phyloP scores from a whole-genome alignment of 306 rosid species.

The Rosa multiflora region DNA sequence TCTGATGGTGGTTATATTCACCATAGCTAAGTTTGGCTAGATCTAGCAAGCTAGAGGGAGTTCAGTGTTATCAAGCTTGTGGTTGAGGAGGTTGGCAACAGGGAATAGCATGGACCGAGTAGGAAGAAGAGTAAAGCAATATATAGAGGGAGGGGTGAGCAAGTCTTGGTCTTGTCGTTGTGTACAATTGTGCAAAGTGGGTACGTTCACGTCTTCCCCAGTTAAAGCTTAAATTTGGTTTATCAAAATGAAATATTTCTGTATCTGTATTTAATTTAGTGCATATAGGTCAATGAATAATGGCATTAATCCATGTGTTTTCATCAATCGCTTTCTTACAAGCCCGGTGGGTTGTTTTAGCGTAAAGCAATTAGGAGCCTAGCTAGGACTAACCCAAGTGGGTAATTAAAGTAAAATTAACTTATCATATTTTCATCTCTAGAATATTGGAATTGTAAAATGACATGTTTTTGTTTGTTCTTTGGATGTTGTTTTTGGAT shows the following conservation, averaged over 20 bases:
- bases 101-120: background rate
- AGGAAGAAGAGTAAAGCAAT: background rate
- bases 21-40: background rate
- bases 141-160: background rate
- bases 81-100: background rate
- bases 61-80: background rate
- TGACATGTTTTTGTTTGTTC: background rate
- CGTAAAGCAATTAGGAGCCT: background rate
- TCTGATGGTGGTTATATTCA: slow-evolving; percentile 64
- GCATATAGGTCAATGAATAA: background rate
- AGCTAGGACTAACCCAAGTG: background rate
- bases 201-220: background rate
- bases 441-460: background rate
- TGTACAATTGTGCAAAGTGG: background rate
- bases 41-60: background rate
- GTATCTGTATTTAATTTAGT: no score
- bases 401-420: background rate
- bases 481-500: background rate
- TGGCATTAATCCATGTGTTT: background rate
- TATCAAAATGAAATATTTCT: background rate
- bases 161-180: background rate
- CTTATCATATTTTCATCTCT: background rate
- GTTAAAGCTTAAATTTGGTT: background rate
- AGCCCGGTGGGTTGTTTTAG: background rate
- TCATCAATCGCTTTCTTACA: background rate